A percentile compares a stretch with the other conserved stretches of the same genome.
These are phyloP conservation scores for Linderina pennispora DNA, from an alignment of 192 early-diverging fungal species.

Conservation along the genomic window DNA sequence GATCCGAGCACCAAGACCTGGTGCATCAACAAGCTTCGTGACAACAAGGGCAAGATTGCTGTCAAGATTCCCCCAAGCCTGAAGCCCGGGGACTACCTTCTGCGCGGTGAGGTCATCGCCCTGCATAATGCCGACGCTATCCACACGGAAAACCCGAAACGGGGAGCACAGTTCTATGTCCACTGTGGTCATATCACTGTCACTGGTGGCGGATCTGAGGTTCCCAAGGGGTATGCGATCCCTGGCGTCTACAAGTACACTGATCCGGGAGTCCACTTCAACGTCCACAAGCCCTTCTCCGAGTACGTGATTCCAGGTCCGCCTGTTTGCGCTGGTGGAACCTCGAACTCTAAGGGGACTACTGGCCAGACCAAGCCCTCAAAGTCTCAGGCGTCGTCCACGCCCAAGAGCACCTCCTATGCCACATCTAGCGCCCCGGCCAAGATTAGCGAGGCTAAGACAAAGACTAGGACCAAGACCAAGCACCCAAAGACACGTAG, in stretches of 20 bases:
- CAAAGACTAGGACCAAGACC: no score
- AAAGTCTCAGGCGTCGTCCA: no score
- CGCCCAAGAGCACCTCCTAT: no score
- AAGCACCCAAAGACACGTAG: no score
- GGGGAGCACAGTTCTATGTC: neutral
- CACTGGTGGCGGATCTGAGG: neutral
- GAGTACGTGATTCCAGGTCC: neutral
- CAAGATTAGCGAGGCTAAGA: no score
- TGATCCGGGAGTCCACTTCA: neutral
- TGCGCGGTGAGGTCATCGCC: neutral
- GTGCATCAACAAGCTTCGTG: neutral
- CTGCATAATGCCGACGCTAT: neutral
- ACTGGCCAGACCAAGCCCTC: no score
- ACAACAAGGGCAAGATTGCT: neutral
- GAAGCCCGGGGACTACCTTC: neutral
- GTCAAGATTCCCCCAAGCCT: neutral
- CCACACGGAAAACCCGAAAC: neutral
- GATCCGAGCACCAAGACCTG: neutral
- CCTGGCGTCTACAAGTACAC: neutral
- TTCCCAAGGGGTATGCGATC: neutral
- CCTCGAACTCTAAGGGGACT: no score
- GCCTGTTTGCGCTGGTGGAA: neutral
- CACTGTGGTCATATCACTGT: neutral
- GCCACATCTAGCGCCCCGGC: no score
- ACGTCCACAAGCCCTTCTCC: neutral